Evolutionary conservation across 352 stramenopile genomes (phyloP).

Genomic region (Thalassiosira delicatula): DNA sequence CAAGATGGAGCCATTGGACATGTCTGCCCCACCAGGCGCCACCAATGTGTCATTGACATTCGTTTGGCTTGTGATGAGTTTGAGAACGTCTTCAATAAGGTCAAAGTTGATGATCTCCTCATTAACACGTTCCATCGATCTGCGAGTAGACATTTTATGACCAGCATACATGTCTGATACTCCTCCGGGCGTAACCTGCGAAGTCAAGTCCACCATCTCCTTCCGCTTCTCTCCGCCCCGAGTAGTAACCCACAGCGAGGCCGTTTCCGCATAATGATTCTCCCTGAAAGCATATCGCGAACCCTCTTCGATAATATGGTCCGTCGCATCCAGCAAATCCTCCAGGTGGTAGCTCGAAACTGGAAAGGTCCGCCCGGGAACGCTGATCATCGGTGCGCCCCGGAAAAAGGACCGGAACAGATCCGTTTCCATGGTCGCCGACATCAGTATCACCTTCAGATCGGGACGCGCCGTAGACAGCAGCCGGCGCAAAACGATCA

Average conservation of each 20-base stretch:
- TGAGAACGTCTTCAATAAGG: conserved; percentile 80
- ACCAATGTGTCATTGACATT: conserved; percentile 51
- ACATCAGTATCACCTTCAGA: conserved; percentile 74
- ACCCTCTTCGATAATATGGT: conserved; percentile 79
- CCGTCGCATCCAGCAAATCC: conserved; percentile 78
- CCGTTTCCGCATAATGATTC: conserved; percentile 57
- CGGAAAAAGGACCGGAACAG: no score
- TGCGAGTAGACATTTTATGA: conserved; percentile 73
- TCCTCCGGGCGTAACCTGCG: conserved; percentile 16
- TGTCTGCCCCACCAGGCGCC: conserved; percentile 59
- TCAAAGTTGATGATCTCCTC: conserved; percentile 83
- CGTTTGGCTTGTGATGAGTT: conserved; percentile 52
- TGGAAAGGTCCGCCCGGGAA: conserved; percentile 70
- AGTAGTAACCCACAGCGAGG: conserved; percentile 65
- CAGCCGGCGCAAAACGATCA: conserved; percentile 67
- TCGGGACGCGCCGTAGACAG: conserved; percentile 59
- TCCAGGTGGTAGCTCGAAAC: conserved; percentile 96
- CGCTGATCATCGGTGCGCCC: conserved; percentile 17
- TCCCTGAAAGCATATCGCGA: conserved; percentile 67
- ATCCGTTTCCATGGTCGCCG: conserved; percentile 59
- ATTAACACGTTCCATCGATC: conserved; percentile 76
- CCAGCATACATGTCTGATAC: conserved; percentile 66
- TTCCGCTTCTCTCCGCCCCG: conserved; percentile 68
- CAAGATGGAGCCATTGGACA: conserved; percentile 70
- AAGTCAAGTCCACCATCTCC: conserved; percentile 63